These are phyloP conservation scores for Thermochaetoides dissita DNA, from an alignment of 2,329 filamentous ascomycete species.

Conservation along the genomic window DNA sequence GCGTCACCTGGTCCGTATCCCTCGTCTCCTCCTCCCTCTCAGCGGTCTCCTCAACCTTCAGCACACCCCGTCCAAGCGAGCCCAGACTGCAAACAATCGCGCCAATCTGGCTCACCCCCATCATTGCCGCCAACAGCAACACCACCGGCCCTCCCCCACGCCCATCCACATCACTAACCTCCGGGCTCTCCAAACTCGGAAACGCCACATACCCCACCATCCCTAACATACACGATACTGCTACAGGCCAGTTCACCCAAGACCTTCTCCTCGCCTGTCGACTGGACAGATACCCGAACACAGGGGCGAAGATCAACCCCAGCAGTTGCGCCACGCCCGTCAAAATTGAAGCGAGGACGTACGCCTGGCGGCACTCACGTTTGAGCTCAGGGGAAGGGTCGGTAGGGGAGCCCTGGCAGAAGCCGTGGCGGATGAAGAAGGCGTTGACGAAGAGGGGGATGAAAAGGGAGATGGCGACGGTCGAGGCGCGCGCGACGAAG, in stretches of 20 bases:
- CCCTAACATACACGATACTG: slow-evolving; percentile 58
- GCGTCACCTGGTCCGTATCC: slow-evolving; percentile 20
- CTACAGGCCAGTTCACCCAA: slow-evolving; percentile 55
- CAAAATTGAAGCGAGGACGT: slow-evolving; percentile 72
- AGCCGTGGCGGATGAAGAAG: slow-evolving; percentile 69
- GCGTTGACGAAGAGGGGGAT: slow-evolving; percentile 87
- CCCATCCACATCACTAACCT: slow-evolving; percentile 49
- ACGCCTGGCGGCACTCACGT: slow-evolving; percentile 70
- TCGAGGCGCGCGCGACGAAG: slow-evolving; percentile 87
- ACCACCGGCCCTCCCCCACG: slow-evolving; percentile 54
- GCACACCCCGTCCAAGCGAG: slow-evolving; percentile 66
- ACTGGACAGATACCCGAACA: slow-evolving; percentile 77
- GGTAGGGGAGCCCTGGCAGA: slow-evolving; percentile 55
- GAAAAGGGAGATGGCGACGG: slow-evolving; percentile 88
- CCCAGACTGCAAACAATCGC: slow-evolving; percentile 94
- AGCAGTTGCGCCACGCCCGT: slow-evolving; percentile 81
- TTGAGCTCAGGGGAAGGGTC: slow-evolving; percentile 63
- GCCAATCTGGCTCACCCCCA: slow-evolving; percentile 89
- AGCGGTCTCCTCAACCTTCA: slow-evolving; percentile 31
- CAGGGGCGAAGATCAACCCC: slow-evolving; percentile 69
- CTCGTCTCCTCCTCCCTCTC: slow-evolving; percentile 8
- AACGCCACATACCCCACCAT: slow-evolving; percentile 67
- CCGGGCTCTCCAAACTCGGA: slow-evolving; percentile 62
- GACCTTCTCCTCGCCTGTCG: slow-evolving; percentile 32
- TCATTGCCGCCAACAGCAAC: slow-evolving; percentile 62